Percentiles rank a stretch among this genome's conserved stretches.
phyloP scores from a whole-genome alignment of 1,139 yeast genomes.

The Blastobotrys capitulatus region DNA sequence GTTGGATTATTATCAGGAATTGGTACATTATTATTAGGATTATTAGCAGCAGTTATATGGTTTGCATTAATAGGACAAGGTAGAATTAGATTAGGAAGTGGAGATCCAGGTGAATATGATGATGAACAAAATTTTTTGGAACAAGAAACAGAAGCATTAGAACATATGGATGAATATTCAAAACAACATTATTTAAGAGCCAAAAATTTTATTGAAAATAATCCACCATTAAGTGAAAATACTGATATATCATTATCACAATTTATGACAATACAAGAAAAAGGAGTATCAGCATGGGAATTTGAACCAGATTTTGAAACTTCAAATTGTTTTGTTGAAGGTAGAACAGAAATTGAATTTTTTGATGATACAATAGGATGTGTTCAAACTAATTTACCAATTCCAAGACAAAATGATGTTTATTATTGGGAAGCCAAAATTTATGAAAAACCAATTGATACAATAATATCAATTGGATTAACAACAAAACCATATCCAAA shows the following conservation, averaged over 20 bases:
- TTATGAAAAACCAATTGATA: constrained; percentile 52
- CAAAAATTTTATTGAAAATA: constrained; percentile 40
- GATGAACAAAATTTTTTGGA: constrained; percentile 60
- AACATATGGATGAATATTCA: constrained; percentile 49
- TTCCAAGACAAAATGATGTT: constrained; percentile 80
- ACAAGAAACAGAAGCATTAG: constrained; percentile 70
- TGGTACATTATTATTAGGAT: constrained; percentile 31
- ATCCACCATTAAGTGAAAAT: constrained; percentile 40
- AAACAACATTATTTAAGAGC: constrained; percentile 50
- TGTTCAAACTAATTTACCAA: constrained; percentile 77
- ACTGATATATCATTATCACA: constrained; percentile 41
- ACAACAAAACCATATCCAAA: constrained; percentile 87
- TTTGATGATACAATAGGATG: constrained; percentile 65
- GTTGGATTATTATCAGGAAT: constrained; percentile 36
- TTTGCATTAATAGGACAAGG: constrained; percentile 32
- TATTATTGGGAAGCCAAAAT: constrained; percentile 86
- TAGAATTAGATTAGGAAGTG: constrained; percentile 36
- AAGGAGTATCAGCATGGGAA: constrained; percentile 92
- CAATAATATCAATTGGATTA: constrained; percentile 66
- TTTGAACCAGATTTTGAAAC: constrained; percentile 64
- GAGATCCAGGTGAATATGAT: constrained; percentile 53
- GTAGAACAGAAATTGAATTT: constrained; percentile 74
- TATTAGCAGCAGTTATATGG: constrained; percentile 32
- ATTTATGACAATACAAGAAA: constrained; percentile 70
- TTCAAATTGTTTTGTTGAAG: constrained; percentile 55